phyloP scores from a whole-genome alignment of 2,329 filamentous ascomycete species.

The Ophiostoma sp. region DNA sequence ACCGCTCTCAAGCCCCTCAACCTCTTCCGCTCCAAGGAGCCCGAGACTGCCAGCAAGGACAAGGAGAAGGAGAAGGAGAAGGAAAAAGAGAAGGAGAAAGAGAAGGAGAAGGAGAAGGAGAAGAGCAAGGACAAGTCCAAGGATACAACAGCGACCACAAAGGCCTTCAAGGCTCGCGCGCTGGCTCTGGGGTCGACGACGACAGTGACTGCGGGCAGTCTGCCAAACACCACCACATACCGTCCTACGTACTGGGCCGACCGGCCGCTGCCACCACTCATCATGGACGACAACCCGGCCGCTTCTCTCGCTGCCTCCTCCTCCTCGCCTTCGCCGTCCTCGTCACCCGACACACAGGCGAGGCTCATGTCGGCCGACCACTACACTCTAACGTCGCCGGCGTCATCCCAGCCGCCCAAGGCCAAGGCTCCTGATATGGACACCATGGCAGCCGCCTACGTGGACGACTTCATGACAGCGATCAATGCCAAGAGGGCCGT shows the following conservation, averaged over 20 bases:
- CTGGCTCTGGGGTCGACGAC: neutral
- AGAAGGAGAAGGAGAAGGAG: neutral
- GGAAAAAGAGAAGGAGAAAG: too few relatives aligned
- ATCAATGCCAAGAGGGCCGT: neutral
- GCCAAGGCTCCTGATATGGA: conserved; percentile 18
- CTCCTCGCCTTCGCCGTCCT: conserved; percentile 13
- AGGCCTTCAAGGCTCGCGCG: neutral
- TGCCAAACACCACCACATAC: neutral
- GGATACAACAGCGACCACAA: neutral
- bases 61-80: neutral
- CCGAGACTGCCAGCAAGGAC: neutral
- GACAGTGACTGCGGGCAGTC: neutral
- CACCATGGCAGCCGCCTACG: neutral
- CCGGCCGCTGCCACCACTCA: conserved; percentile 19
- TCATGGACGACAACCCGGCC: conserved; percentile 3
- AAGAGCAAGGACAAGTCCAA: neutral
- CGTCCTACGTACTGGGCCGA: conserved; percentile 12
- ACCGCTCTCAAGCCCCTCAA: neutral
- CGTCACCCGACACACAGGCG: conserved; percentile 28
- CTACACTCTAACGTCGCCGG: neutral
- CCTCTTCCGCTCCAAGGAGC: neutral
- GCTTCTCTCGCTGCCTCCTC: neutral
- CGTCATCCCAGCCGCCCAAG: neutral
- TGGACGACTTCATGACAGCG: neutral
- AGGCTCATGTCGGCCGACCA: neutral